Base-by-base conservation (phyloP, 176 grass and related monocot species). In the Carex cristatella region DNA sequence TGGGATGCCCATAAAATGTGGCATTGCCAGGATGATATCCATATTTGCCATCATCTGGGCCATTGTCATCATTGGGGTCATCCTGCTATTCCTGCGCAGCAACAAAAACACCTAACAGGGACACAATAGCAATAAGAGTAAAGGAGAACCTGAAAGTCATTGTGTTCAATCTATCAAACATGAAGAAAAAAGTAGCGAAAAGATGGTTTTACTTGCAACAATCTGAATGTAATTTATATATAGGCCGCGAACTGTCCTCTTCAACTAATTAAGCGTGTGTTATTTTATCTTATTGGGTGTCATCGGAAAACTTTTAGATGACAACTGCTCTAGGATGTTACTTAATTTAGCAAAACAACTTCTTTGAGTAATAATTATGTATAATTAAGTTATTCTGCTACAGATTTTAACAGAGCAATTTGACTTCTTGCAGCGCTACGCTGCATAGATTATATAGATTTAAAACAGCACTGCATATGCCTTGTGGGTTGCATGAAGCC, bases 1-100 rank as follows among this genome's bases (percentile, higher is more conserved):
- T 89, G 33, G 90, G 90, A 81, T 86, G 83, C 61, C 94, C 94
- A 28, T 97, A 97, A 78, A 57, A 78, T 78, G 74, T 78, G 0
- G 74, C 56, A 57, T 30, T 78, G 12, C 49, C 73, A 10, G 49
- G 31, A 30, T 46, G 5, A 5, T 0, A 78, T 27, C 74, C 74
- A 78, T 32, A 15, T 53, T 7, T 48, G 46, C 46, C 46, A 48
- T 48, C 46, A 10, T 48, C 46, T 7, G 46, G 46, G 46, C 1
- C 7, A 48, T 40, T 4, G 5, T 40, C 44, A 48, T n/a, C n/a
- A n/a, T 48, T 8, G 46, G 46, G 8, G 46, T 48, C 7, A 10
- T 48, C 46, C 46, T 48, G 46, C 46, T n/a, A n/a, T 1, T 48
- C 46, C 46, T 48, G 46, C 46, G 46, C 46, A 48, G 48, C 61